Evolutionary conservation across 305 asterid species (phyloP), one percentile per base, ranked within the genome.

Genomic region (Fraxinus paxiana): DNA sequence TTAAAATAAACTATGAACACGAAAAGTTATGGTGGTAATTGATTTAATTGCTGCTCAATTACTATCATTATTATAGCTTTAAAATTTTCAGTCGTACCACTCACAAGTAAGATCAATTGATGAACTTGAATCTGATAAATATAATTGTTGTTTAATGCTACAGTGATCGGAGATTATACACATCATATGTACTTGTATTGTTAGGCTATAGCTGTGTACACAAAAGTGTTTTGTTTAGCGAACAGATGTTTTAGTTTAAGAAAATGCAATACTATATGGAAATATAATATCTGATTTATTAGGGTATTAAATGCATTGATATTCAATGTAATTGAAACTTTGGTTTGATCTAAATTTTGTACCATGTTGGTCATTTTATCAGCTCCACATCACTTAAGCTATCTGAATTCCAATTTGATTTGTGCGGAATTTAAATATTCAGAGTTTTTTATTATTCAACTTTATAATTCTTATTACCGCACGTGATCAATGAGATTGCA

Each of bases 21-120:
- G 79, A 72, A 54, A 17, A 38, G 30, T 78, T 83, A 33, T 8
- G 18, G 35, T 59, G 73, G 76, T 87, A 33, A 56, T 83, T 81
- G 63, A 78, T 20, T 81, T 75, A 35, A 17, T 41, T 22, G 35
- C 78, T 73, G 76, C 20, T 69, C 35, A 22, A 56, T 77, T 79
- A 34, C 24, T 75, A 74, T 76, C 61, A 51, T 51, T 33, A 79
- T 73, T 78, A 37, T 63, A 59, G 61, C 20, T n/a, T 38, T 63
- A 77, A 51, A 26, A 76, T 76, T 78, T 20, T 22, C 67, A 10
- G 51, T 38, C 37, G 5, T 26, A 28, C 26, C 79, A n/a, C 46
- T 0, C 41, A 51, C 61, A 51, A 51, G 46, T 15, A 30, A 30
- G 43, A 46, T 76, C 10, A 13, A 4, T 46, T 75, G 79, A 76